A percentile compares a stretch with the other conserved stretches of the same genome.
Conservation (phyloP, 768 basidiomycete species). For the Omphalotus guepiniiformis region DNA sequence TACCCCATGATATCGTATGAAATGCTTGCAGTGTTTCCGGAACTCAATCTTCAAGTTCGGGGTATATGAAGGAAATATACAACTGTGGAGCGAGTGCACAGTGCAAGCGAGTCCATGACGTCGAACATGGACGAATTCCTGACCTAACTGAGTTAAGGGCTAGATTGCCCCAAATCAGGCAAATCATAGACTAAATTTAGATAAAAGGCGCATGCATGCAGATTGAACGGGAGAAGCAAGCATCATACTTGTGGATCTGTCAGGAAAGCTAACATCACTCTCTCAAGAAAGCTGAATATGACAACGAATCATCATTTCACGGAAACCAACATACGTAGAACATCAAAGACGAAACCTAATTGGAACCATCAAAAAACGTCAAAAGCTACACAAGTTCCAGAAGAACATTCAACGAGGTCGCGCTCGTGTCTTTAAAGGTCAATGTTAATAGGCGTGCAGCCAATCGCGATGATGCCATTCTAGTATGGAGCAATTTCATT, state of each 20-base stretch:
- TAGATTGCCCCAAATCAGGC: too few species aligned
- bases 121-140: too few species aligned
- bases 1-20: too few species aligned
- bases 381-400: not conserved
- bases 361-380: not conserved
- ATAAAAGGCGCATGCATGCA: too few species aligned
- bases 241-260: not conserved
- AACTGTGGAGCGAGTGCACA: too few species aligned
- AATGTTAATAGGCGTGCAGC: slow-evolving; percentile 33
- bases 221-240: too few species aligned
- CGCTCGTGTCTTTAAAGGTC: slow-evolving; percentile 19
- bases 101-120: too few species aligned
- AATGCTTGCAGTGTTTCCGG: too few species aligned
- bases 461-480: slow-evolving; percentile 33
- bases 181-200: too few species aligned
- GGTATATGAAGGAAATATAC: not conserved
- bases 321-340: not conserved
- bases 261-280: not conserved
- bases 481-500: slow-evolving; percentile 8
- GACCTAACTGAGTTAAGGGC: too few species aligned
- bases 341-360: not conserved
- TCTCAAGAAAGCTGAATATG: not conserved
- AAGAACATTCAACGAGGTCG: not conserved
- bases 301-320: not conserved
- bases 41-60: not conserved